These are phyloP conservation scores for Elsinoe ampelina DNA, from an alignment of 2,329 filamentous ascomycete species.

Conservation along the genomic window DNA sequence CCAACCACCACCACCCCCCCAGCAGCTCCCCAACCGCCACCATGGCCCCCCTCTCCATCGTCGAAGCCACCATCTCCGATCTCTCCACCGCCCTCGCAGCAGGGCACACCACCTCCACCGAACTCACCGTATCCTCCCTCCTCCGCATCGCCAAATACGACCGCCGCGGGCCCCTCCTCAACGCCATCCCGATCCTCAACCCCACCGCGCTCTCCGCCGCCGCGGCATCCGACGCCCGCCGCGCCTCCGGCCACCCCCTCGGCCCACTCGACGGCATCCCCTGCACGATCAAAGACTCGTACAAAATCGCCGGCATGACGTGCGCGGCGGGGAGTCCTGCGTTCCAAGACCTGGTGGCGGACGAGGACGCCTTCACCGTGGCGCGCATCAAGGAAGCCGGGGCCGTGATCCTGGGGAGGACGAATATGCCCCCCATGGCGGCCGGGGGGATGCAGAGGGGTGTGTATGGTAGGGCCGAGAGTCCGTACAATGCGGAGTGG, in stretches of 20 bases:
- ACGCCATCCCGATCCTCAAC: slow-evolving; percentile 43
- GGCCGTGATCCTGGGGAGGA: slow-evolving; percentile 44
- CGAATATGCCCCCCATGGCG: slow-evolving; percentile 54
- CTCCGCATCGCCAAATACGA: slow-evolving; percentile 42
- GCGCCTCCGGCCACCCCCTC: slow-evolving; percentile 29
- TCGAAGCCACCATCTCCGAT: slow-evolving; percentile 41
- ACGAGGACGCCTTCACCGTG: slow-evolving; percentile 45
- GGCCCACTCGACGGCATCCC: slow-evolving; percentile 47
- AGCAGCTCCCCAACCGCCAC: too few species aligned
- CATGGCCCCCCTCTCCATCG: slow-evolving; percentile 21
- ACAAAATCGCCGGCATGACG: slow-evolving; percentile 45
- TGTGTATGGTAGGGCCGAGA: slow-evolving; percentile 47
- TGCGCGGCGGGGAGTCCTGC: slow-evolving; percentile 48
- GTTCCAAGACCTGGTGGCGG: slow-evolving; percentile 41
- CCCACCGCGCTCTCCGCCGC: slow-evolving; percentile 39
- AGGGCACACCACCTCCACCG: slow-evolving; percentile 36
- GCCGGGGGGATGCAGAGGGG: slow-evolving; percentile 50
- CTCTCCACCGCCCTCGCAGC: slow-evolving; percentile 35
- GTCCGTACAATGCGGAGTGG: slow-evolving; percentile 46
- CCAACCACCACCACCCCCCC: too few species aligned
- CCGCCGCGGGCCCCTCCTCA: slow-evolving; percentile 32
- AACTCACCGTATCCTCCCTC: slow-evolving; percentile 39
- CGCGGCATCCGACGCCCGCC: slow-evolving; percentile 37
- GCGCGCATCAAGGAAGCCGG: slow-evolving; percentile 40
- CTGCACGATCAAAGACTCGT: slow-evolving; percentile 50